phyloP scores from a whole-genome alignment of 139 green algal genomes.

The Chara braunii region DNA sequence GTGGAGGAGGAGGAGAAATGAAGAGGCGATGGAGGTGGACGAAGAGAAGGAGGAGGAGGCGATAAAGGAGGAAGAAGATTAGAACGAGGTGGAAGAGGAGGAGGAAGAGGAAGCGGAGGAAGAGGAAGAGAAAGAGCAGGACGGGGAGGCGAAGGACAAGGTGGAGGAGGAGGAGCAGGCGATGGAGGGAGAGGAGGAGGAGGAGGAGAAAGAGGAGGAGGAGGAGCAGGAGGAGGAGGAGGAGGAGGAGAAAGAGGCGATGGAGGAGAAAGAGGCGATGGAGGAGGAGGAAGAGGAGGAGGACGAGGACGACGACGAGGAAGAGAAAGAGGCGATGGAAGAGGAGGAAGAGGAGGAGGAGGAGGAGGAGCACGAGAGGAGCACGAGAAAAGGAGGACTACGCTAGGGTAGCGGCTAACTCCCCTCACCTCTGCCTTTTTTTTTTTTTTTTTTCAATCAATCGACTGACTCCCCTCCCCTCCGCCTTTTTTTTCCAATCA shows the following conservation, averaged over 20 bases:
- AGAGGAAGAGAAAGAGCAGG: too few relatives aligned
- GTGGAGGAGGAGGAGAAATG: too few relatives aligned
- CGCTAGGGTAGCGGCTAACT: too few relatives aligned
- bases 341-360: not conserved
- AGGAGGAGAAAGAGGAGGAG: not conserved
- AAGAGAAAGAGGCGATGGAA: not conserved
- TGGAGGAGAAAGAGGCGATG: not conserved
- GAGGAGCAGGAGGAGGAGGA: not conserved
- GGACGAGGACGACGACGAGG: conserved; percentile 12
- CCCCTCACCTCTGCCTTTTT: too few relatives aligned
- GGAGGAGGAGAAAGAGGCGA: not conserved
- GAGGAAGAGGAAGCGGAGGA: not conserved
- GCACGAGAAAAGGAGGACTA: not conserved
- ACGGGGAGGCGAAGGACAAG: too few relatives aligned
- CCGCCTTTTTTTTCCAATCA: too few relatives aligned
- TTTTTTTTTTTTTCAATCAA: too few relatives aligned
- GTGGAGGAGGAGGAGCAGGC: not conserved
- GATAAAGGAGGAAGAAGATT: too few relatives aligned
- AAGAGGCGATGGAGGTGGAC: too few relatives aligned
- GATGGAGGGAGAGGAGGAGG: not conserved
- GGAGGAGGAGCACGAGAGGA: not conserved
- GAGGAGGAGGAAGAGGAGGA: not conserved
- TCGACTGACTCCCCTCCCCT: too few relatives aligned
- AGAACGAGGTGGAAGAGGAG: too few relatives aligned
- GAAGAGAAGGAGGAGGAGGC: too few relatives aligned